Evolutionary conservation across 2,329 filamentous ascomycete genomes (phyloP).

Genomic region (Fusarium duplospermum): DNA sequence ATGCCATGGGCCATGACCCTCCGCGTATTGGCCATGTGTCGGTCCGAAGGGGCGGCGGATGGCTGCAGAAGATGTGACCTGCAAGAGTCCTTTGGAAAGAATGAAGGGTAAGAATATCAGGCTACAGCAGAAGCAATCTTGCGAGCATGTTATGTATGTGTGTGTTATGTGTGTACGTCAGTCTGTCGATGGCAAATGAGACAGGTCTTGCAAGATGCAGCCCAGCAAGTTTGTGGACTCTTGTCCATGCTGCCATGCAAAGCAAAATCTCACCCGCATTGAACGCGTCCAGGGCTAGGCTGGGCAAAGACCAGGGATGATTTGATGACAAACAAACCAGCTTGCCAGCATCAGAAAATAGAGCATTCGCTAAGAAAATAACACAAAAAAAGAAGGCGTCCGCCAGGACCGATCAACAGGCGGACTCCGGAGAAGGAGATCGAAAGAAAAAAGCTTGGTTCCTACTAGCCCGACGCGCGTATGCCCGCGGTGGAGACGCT

Average conservation of each 20-base stretch:
- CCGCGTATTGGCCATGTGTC: background rate
- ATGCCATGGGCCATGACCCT: background rate
- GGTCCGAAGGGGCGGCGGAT: background rate
- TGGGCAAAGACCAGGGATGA: background rate
- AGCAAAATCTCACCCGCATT: slow-evolving; percentile 30
- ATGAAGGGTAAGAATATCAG: background rate
- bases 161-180: background rate
- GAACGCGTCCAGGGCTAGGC: background rate
- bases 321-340: slow-evolving; percentile 5
- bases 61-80: slow-evolving; percentile 5
- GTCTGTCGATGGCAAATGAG: background rate
- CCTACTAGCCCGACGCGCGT: slow-evolving; percentile 33
- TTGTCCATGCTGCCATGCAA: background rate
- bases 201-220: slow-evolving; percentile 8
- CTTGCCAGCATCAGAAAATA: background rate
- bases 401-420: slow-evolving; percentile 25
- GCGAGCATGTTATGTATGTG: background rate
- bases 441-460: slow-evolving; percentile 41
- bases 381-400: slow-evolving; percentile 6
- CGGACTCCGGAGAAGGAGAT: slow-evolving; percentile 26
- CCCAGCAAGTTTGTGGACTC: background rate
- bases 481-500: slow-evolving; percentile 32
- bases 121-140: background rate
- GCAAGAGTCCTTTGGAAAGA: background rate
- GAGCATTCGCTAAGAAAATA: background rate